Evolutionary conservation across 106 monocot genomes (phyloP).

Genomic region (Hemerocallis citrina): DNA sequence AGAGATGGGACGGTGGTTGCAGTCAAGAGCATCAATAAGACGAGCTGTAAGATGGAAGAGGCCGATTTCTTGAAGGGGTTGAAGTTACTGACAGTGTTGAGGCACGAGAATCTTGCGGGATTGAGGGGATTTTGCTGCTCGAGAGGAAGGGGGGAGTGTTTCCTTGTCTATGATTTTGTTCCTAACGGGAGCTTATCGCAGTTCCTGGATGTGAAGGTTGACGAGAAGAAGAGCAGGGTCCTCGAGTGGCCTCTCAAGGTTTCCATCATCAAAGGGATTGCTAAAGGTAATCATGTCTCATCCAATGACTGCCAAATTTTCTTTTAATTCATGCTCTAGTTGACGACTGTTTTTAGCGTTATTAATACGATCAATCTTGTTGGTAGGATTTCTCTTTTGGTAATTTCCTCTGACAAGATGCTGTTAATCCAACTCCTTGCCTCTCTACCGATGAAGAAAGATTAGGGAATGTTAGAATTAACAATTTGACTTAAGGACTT

Average conservation of each 20-base stretch:
- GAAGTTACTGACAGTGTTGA: conserved; percentile 46
- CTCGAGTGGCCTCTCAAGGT: conserved; percentile 79
- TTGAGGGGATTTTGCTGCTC: conserved; percentile 85
- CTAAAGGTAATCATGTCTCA: conserved; percentile 34
- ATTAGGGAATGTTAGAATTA: no score
- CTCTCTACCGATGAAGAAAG: no score
- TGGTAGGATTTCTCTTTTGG: background rate
- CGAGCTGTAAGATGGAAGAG: conserved; percentile 79
- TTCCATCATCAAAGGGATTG: conserved; percentile 75
- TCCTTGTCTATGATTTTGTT: conserved; percentile 83
- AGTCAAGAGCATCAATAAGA: conserved; percentile 78
- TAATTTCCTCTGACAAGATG: background rate
- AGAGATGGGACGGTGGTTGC: conserved; percentile 73
- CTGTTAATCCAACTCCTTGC: no score
- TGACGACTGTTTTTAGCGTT: background rate
- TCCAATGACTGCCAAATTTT: background rate
- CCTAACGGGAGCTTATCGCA: conserved; percentile 53
- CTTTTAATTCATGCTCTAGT: no score
- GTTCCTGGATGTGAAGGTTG: conserved; percentile 46
- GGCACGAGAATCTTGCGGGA: conserved; percentile 58
- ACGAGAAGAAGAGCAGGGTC: conserved; percentile 12
- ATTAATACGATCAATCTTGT: no score
- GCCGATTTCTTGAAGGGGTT: conserved; percentile 75
- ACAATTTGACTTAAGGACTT: no score
- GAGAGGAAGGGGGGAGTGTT: conserved; percentile 79